Evolutionary conservation across 148 eudicot genomes (phyloP).

Genomic region (Drosera capensis): DNA sequence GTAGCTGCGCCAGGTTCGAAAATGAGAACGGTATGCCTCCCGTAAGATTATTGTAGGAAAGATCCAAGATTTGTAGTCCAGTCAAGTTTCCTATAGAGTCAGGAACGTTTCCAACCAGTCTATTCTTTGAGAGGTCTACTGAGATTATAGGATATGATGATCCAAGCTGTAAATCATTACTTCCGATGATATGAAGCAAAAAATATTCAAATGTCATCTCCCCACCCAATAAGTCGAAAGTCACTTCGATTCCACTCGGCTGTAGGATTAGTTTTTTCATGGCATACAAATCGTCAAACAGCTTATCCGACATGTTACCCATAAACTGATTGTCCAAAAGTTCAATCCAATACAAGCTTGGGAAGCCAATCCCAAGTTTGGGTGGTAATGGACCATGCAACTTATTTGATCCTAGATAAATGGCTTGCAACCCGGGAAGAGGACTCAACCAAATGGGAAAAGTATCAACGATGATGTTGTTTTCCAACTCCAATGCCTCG

Average conservation of each 20-base stretch:
- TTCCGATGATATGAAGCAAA: slow-evolving; percentile 5
- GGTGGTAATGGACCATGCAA: slow-evolving; percentile 18
- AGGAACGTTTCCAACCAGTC: too few relatives aligned
- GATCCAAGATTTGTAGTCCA: too few relatives aligned
- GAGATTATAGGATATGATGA: slow-evolving; percentile 21
- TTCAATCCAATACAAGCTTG: slow-evolving; percentile 21
- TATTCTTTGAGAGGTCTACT: too few relatives aligned
- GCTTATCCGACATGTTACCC: slow-evolving; percentile 18
- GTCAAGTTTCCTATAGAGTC: too few relatives aligned
- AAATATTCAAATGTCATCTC: neutral
- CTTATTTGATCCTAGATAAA: slow-evolving; percentile 18
- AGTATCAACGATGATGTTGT: slow-evolving; percentile 20
- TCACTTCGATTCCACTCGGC: neutral
- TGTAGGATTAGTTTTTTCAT: slow-evolving; percentile 8
- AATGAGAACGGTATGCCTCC: too few relatives aligned
- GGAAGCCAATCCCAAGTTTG: neutral
- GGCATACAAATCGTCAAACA: slow-evolving; percentile 11
- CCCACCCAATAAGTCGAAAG: too few relatives aligned
- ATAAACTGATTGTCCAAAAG: slow-evolving; percentile 19
- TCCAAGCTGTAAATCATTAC: slow-evolving; percentile 23
- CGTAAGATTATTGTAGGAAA: too few relatives aligned
- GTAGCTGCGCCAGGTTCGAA: too few relatives aligned
- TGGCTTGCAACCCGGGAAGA: slow-evolving; percentile 21
- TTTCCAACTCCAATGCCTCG: slow-evolving; percentile 20
- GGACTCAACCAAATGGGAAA: slow-evolving; percentile 35